These are phyloP conservation scores for Aspergillus homomorphus DNA, from an alignment of 495 filamentous ascomycete genomes.

Conservation along the genomic window DNA sequence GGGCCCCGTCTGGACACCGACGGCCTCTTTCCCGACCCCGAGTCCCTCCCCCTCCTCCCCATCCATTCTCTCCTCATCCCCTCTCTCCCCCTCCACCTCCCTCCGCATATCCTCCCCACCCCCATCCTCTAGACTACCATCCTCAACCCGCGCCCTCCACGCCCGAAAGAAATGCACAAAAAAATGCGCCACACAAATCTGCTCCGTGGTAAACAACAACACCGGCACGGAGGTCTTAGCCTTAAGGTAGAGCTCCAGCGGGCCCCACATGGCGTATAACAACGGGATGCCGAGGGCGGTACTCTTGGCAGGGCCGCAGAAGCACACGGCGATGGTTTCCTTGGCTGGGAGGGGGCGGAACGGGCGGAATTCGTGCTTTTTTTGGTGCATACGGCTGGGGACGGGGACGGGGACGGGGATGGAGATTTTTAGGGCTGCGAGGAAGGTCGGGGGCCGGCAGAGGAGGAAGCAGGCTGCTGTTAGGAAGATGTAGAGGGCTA, in stretches of 20 bases:
- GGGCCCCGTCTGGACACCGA: too few relatives aligned
- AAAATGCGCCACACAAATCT: slow-evolving; percentile 54
- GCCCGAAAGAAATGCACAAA: slow-evolving; percentile 51
- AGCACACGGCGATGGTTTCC: slow-evolving; percentile 53
- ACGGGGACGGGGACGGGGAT: background rate
- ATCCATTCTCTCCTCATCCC: background rate
- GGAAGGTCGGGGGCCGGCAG: slow-evolving; percentile 37
- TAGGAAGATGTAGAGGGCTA: slow-evolving; percentile 50
- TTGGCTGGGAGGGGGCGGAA: slow-evolving; percentile 43
- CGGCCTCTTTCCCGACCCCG: too few relatives aligned
- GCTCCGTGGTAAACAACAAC: slow-evolving; percentile 54
- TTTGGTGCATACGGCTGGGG: too few relatives aligned
- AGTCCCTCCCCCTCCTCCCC: background rate
- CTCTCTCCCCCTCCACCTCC: background rate
- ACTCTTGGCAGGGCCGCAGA: slow-evolving; percentile 57
- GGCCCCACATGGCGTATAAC: slow-evolving; percentile 52
- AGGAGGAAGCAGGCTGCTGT: slow-evolving; percentile 48
- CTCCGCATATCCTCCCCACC: background rate
- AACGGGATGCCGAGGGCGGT: slow-evolving; percentile 53
- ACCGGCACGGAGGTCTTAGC: slow-evolving; percentile 53
- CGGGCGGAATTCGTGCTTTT: slow-evolving; percentile 3
- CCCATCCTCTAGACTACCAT: background rate
- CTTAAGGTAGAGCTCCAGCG: slow-evolving; percentile 47
- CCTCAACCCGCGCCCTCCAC: slow-evolving; percentile 28
- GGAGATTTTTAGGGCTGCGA: background rate